These are phyloP conservation scores for Comarum palustre DNA, from an alignment of 306 rosid genomes.

Conservation along the genomic window DNA sequence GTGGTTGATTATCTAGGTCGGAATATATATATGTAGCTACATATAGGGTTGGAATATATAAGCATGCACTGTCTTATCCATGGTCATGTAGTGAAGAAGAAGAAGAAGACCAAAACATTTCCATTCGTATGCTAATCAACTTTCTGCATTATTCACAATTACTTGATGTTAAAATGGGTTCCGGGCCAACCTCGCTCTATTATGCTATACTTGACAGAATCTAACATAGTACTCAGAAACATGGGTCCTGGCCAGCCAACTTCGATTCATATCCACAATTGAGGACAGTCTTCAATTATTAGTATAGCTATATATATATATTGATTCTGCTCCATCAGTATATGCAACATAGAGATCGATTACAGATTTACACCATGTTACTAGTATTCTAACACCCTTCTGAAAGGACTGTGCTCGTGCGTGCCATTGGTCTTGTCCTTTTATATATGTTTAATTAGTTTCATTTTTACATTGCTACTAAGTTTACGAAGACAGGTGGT, in stretches of 20 bases:
- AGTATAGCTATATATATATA: too few relatives aligned
- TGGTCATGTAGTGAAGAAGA: not conserved
- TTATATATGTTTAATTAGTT: too few relatives aligned
- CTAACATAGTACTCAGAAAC: not conserved
- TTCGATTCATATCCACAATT: not conserved
- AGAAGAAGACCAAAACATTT: not conserved
- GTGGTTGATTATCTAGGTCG: not conserved
- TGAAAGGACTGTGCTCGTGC: too few relatives aligned
- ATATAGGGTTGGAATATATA: not conserved
- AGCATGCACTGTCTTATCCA: not conserved
- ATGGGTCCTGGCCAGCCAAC: not conserved
- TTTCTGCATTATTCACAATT: not conserved
- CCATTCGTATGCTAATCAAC: not conserved
- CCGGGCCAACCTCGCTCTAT: not conserved
- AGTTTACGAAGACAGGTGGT: too few relatives aligned
- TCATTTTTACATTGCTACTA: too few relatives aligned
- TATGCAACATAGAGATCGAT: too few relatives aligned
- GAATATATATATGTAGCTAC: not conserved
- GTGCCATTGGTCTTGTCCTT: too few relatives aligned
- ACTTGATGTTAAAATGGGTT: not conserved
- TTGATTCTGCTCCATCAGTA: too few relatives aligned
- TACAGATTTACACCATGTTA: too few relatives aligned
- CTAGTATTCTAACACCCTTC: too few relatives aligned
- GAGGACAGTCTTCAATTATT: not conserved
- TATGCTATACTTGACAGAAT: not conserved